Conservation (phyloP, 2,329 filamentous ascomycete genomes). For the Bipolaris bicolor region DNA sequence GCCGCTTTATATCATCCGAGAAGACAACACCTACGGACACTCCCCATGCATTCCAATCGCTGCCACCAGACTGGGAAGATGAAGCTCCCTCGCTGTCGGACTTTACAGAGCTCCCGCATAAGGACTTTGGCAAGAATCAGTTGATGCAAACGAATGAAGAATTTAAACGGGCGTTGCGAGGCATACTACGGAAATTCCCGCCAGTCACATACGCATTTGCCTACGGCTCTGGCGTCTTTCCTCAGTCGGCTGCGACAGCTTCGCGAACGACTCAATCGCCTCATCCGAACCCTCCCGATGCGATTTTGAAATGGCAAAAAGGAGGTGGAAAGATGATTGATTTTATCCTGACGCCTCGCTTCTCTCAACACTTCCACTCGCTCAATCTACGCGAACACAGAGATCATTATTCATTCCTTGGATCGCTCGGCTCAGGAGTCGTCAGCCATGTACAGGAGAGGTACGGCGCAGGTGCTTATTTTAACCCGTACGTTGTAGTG, state of each 20-base stretch:
- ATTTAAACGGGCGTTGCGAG: slow-evolving; percentile 86
- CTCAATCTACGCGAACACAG: slow-evolving; percentile 88
- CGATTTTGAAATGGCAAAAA: slow-evolving; percentile 83
- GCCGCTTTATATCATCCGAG: slow-evolving; percentile 37
- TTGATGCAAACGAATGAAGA: slow-evolving; percentile 92
- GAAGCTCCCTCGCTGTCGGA: slow-evolving; percentile 72
- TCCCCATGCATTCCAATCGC: slow-evolving; percentile 33
- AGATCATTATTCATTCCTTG: slow-evolving; percentile 88
- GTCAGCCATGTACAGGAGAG: slow-evolving; percentile 86
- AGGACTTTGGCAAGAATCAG: slow-evolving; percentile 91
- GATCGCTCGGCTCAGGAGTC: slow-evolving; percentile 80
- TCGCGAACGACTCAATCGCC: slow-evolving; percentile 65
- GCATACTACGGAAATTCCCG: slow-evolving; percentile 91
- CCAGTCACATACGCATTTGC: slow-evolving; percentile 97
- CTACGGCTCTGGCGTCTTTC: slow-evolving; percentile 95
- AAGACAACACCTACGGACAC: slow-evolving; percentile 26
- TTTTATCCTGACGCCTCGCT: slow-evolving; percentile 94
- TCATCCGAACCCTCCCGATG: slow-evolving; percentile 81
- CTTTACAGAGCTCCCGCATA: slow-evolving; percentile 73
- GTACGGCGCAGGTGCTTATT: slow-evolving; percentile 94
- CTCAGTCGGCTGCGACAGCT: slow-evolving; percentile 66
- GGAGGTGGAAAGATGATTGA: slow-evolving; percentile 96
- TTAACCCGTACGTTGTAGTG: slow-evolving; percentile 92
- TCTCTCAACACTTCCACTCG: slow-evolving; percentile 96
- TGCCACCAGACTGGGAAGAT: slow-evolving; percentile 73